A percentile compares a stretch with the other conserved stretches of the same genome.
These are phyloP conservation scores for Alternaria triticimaculans DNA, from an alignment of 2,329 filamentous ascomycete species.

Conservation along the genomic window DNA sequence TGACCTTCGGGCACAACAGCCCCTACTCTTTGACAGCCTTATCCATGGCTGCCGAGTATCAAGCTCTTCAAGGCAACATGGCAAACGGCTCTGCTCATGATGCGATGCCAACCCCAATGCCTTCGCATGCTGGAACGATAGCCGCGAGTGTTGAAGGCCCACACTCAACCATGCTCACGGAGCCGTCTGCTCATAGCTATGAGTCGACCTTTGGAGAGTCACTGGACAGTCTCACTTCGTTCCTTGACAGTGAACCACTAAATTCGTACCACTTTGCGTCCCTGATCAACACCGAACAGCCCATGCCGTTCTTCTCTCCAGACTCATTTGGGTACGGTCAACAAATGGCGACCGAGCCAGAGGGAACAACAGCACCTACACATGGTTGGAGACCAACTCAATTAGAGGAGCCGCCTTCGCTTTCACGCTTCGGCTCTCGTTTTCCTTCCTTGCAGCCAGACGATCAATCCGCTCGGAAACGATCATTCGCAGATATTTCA, in stretches of 20 bases:
- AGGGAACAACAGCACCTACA: constrained; percentile 1
- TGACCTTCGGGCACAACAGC: constrained; percentile 30
- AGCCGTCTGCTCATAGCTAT: constrained; percentile 12
- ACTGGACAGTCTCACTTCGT: constrained; percentile 48
- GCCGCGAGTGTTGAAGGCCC: constrained; percentile 21
- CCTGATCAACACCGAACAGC: constrained; percentile 50
- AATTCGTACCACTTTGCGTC: constrained; percentile 50
- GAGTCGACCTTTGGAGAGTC: constrained; percentile 38
- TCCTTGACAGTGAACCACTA: constrained; percentile 48
- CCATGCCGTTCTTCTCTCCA: constrained; percentile 52
- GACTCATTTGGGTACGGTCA: constrained; percentile 44
- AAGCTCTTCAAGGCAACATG: constrained; percentile 43
- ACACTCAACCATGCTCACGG: constrained; percentile 8
- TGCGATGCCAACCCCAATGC: constrained; percentile 18
- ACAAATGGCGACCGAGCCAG: constrained; percentile 28
- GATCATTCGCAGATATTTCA: constrained; percentile 45
- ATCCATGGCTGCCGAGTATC: constrained; percentile 52
- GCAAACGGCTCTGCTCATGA: constrained; percentile 17
- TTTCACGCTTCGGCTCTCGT: constrained; percentile 50
- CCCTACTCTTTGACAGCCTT: constrained; percentile 48
- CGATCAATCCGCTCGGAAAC: constrained; percentile 25
- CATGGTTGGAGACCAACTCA: constrained; percentile 23
- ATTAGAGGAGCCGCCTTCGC: constrained; percentile 38
- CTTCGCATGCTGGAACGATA: constrained; percentile 20
- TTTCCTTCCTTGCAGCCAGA: constrained; percentile 50